Percentiles rank a stretch among this genome's conserved stretches.
Conservation (phyloP, 1,284 basidiomycete species). For the Pholiota adiposa region DNA sequence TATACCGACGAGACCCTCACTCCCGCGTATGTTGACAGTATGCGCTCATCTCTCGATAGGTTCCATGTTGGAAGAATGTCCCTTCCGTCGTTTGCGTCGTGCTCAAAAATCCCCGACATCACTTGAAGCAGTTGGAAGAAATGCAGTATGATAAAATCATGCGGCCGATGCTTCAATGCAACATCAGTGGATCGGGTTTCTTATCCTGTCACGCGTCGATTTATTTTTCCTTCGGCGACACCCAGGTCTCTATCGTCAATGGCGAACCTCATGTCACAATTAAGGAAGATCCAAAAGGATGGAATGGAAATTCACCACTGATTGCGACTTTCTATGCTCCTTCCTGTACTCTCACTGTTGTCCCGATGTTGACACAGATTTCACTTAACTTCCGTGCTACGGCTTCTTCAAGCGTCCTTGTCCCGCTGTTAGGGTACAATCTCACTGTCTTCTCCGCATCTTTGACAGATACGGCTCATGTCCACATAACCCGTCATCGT, state of each 20-base stretch:
- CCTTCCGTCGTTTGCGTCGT: constrained; percentile 40
- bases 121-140: constrained; percentile 32
- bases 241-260: constrained; percentile 23
- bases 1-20: constrained; percentile 23
- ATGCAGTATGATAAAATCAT: constrained; percentile 25
- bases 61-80: constrained; percentile 38
- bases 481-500: constrained; percentile 36
- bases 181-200: not conserved
- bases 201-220: constrained; percentile 42
- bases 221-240: constrained; percentile 39
- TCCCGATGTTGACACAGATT: constrained; percentile 24
- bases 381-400: constrained; percentile 35
- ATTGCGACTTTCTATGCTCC: constrained; percentile 44
- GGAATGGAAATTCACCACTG: constrained; percentile 37
- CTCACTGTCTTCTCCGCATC: constrained; percentile 36
- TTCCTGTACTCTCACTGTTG: constrained; percentile 36
- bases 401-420: constrained; percentile 7
- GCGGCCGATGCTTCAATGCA: constrained; percentile 43
- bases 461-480: constrained; percentile 32
- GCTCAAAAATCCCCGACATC: constrained; percentile 36
- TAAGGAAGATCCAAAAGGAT: constrained; percentile 37
- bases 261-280: constrained; percentile 29
- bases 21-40: constrained; percentile 2
- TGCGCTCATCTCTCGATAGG: constrained; percentile 2
- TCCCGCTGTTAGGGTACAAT: constrained; percentile 25